phyloP scores from a whole-genome alignment of 1,139 yeast species.

The Hyphopichia buzzinii region DNA sequence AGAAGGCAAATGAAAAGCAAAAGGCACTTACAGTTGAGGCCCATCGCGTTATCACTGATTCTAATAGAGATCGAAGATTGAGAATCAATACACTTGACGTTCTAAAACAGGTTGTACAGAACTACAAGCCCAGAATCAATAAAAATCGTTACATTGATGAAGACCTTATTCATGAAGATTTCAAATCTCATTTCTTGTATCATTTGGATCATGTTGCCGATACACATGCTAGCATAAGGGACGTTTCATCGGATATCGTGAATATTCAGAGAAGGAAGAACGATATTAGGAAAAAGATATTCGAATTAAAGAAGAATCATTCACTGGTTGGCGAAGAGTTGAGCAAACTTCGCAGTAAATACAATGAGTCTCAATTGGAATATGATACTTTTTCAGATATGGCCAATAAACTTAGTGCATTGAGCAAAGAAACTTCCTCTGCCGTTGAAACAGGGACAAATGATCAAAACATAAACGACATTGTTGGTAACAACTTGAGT shows the following conservation, averaged over 20 bases:
- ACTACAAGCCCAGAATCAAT: conserved; percentile 22
- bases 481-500: conserved; percentile 9
- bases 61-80: conserved; percentile 23
- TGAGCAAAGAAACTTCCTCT: conserved; percentile 1
- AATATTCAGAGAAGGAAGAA: conserved; percentile 40
- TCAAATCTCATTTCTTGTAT: conserved; percentile 28
- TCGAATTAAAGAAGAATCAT: conserved; percentile 37
- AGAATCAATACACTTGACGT: conserved; percentile 38
- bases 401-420: conserved; percentile 8
- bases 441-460: conserved; percentile 3
- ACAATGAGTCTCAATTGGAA: conserved; percentile 21
- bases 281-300: conserved; percentile 37
- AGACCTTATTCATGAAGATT: conserved; percentile 25
- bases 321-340: conserved; percentile 37
- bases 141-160: conserved; percentile 19
- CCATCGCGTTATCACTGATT: conserved; percentile 23
- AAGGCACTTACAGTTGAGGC: conserved; percentile 29
- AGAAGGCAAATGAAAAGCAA: conserved; percentile 18
- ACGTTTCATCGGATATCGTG: conserved; percentile 34
- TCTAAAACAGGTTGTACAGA: conserved; percentile 28
- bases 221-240: conserved; percentile 41
- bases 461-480: conserved; percentile 7
- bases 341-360: conserved; percentile 34
- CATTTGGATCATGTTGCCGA: conserved; percentile 33
- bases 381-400: conserved; percentile 22